Percentiles rank a stretch among this genome's conserved stretches.
These are phyloP conservation scores for Talaromyces thailandensis DNA, from an alignment of 495 filamentous ascomycete species.

Conservation along the genomic window DNA sequence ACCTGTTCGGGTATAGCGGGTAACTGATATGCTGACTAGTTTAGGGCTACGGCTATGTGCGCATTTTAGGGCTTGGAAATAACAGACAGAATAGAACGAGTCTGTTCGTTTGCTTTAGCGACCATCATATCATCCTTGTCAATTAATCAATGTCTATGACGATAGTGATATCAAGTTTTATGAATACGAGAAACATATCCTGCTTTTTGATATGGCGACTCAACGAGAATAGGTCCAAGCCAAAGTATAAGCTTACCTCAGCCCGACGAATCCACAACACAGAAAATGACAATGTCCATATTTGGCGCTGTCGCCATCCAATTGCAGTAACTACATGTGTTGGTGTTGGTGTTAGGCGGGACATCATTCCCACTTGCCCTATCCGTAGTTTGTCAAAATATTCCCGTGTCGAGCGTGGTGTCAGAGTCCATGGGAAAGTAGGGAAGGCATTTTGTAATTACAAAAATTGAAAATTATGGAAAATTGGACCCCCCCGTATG, in stretches of 20 bases:
- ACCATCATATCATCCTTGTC: too few relatives aligned
- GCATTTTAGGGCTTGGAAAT: neutral
- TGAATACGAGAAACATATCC: neutral
- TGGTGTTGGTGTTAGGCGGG: neutral
- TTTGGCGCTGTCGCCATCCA: neutral
- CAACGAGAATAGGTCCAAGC: neutral
- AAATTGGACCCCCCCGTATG: too few relatives aligned
- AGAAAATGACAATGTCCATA: neutral
- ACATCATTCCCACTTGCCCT: too few relatives aligned
- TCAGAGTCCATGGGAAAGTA: too few relatives aligned
- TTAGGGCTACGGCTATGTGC: neutral
- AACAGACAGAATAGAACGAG: neutral
- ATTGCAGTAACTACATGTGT: neutral
- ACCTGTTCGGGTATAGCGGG: neutral
- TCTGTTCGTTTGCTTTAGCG: neutral
- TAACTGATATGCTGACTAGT: neutral
- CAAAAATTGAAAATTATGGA: too few relatives aligned
- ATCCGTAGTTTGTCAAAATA: too few relatives aligned
- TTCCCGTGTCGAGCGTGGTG: neutral
- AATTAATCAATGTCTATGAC: neutral
- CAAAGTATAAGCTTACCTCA: neutral
- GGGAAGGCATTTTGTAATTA: too few relatives aligned
- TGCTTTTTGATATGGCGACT: neutral
- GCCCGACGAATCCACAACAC: neutral
- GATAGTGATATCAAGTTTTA: neutral